These are phyloP conservation scores for Oryza punctata DNA, from an alignment of 176 grass and related monocot genomes.

Conservation along the genomic window DNA sequence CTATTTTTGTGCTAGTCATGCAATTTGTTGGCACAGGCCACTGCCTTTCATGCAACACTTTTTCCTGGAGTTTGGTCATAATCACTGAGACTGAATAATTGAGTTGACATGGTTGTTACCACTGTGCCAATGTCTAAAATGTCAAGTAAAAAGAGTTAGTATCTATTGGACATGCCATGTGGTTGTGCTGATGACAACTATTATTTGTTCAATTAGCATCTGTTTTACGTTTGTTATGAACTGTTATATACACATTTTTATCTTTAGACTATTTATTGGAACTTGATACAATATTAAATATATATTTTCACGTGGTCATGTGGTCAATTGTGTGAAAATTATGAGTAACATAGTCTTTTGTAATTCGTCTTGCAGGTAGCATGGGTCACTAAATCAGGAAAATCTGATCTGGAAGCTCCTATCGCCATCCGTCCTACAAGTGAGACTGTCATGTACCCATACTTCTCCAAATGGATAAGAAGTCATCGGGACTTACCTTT, in stretches of 20 bases:
- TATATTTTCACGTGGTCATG: neutral
- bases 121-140: too few species aligned
- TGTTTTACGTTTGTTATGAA: neutral
- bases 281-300: neutral
- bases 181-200: neutral
- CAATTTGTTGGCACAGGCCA: too few species aligned
- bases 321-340: neutral
- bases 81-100: too few species aligned
- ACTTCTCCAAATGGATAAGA: slow-evolving; percentile 97
- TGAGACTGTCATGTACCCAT: slow-evolving; percentile 93
- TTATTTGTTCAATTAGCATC: neutral
- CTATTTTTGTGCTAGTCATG: too few species aligned
- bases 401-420: slow-evolving; percentile 79
- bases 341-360: slow-evolving; percentile 10
- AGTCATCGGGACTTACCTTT: slow-evolving; percentile 78
- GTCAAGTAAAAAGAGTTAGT: too few species aligned
- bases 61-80: too few species aligned
- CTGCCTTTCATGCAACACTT: too few species aligned
- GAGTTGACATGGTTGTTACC: too few species aligned
- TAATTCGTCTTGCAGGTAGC: slow-evolving; percentile 52
- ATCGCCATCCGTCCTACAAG: slow-evolving; percentile 86
- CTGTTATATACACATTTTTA: neutral
- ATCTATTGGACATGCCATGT: neutral
- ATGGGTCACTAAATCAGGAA: slow-evolving; percentile 80
- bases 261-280: neutral